A percentile compares a stretch with the other conserved stretches of the same genome.
Evolutionary conservation across 192 early-diverging fungal species (phyloP).

Genomic region (Podila horticola): DNA sequence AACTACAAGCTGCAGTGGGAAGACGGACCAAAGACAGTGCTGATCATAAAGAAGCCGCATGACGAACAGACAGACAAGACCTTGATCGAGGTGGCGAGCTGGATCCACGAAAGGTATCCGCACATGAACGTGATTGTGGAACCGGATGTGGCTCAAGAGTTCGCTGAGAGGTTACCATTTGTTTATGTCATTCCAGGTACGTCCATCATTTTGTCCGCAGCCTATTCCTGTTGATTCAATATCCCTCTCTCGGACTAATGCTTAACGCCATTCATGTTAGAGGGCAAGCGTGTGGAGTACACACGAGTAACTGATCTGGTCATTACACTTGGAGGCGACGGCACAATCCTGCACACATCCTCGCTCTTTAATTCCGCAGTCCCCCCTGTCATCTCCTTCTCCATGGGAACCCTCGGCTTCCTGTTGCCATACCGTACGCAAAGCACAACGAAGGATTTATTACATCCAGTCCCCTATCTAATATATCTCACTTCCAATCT

Average conservation of each 20-base stretch:
- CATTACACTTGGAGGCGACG: conserved; percentile 94
- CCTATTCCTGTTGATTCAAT: background rate
- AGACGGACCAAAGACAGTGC: conserved; percentile 72
- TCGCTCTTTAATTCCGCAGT: conserved; percentile 78
- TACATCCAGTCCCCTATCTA: too few species aligned
- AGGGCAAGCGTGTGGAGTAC: conserved; percentile 65
- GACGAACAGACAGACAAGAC: conserved; percentile 73
- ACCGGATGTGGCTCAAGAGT: conserved; percentile 67
- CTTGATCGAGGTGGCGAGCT: conserved; percentile 73
- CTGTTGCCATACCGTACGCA: conserved; percentile 82
- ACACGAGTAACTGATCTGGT: conserved; percentile 82
- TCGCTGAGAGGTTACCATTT: conserved; percentile 61
- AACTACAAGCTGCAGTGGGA: conserved; percentile 66
- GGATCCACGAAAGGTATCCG: conserved; percentile 74
- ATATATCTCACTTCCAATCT: too few species aligned
- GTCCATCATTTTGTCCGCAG: background rate
- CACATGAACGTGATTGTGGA: conserved; percentile 78
- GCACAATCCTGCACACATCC: conserved; percentile 89
- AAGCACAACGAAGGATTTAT: background rate
- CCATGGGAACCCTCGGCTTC: conserved; percentile 92
- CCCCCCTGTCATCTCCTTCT: conserved; percentile 94
- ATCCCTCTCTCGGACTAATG: background rate
- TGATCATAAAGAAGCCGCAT: conserved; percentile 86
- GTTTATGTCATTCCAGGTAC: conserved; percentile 65
- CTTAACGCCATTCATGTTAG: background rate